Base-by-base conservation (phyloP, 768 basidiomycete genomes). In the Phaeotremella fagi region DNA sequence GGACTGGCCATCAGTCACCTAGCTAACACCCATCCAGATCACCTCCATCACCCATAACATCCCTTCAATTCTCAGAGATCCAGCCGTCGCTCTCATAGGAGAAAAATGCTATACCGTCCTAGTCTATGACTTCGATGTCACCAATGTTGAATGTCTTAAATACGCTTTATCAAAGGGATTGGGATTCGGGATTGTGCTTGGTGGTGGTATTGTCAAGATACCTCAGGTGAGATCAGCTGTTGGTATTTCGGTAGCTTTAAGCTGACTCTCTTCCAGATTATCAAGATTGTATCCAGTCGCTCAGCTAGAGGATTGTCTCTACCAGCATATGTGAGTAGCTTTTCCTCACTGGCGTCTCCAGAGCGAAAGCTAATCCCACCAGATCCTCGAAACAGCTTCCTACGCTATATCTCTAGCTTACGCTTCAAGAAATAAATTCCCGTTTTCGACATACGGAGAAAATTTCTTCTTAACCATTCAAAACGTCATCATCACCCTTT, bases 371-470 rank as follows among this genome's bases (percentile, higher is more conserved):
- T 2, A 4, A n/a, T 9, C 36, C 7, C 1, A 16, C 15, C 27
- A 74, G 72, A 64, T 72, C 31, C 84, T 99, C 20, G 94, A 98
- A 71, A 97, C 94, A 0, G 78, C 88, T 25, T 82, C 88, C 0
- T 95, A 95, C 64, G 86, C 85, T 24, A 91, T 99, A 65, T 90
- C 85, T 0, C 81, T 91, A 24, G 83, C 83, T 11, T 99, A 98
- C 76, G 86, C 91, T 1, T 83, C 82, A 64, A 80, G 90, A 22
- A 86, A 89, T 67, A 74, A 78, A 22, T 97, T 92, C 75, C 90
- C 95, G 0, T 95, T 97, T 79, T 90, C 88, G 18, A 97, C 95
- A 0, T 99, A 97, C 55, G 95, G 95, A 67, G 95, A 99, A 75
- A 97, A 94, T 78, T 72, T 91, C 52, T 97, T 97, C 82, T 81